Conservation (phyloP, 768 basidiomycete genomes). For the Dentipellis sp. region DNA sequence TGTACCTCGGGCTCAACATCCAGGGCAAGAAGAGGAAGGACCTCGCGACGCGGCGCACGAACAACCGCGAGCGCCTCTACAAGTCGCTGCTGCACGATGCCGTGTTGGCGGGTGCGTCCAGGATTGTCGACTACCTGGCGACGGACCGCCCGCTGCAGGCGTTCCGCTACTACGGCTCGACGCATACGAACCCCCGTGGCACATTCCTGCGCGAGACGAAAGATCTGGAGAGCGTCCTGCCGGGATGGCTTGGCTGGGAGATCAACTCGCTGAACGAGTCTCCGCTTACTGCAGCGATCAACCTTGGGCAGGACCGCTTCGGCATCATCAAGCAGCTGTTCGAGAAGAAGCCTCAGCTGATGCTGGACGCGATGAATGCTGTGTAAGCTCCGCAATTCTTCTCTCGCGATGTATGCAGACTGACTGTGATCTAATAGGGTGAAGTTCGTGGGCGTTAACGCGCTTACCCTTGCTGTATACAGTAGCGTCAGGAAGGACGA, state of each 20-base stretch:
- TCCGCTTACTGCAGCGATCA: slow-evolving; percentile 36
- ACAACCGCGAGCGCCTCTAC: not conserved
- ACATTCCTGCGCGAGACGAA: slow-evolving; percentile 29
- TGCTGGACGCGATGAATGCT: slow-evolving; percentile 32
- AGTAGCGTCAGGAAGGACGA: not conserved
- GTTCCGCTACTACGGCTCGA: slow-evolving; percentile 38
- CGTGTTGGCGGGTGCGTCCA: slow-evolving; percentile 2
- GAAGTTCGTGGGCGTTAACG: slow-evolving; percentile 37
- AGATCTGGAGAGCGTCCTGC: slow-evolving; percentile 32
- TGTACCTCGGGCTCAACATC: slow-evolving; percentile 52
- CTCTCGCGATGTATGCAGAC: not conserved
- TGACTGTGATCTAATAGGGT: slow-evolving; percentile 22
- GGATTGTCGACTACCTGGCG: slow-evolving; percentile 39
- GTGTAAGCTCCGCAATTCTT: slow-evolving; percentile 24
- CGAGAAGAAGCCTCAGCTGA: slow-evolving; percentile 30
- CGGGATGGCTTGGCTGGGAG: slow-evolving; percentile 43
- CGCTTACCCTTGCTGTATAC: slow-evolving; percentile 33
- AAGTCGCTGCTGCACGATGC: slow-evolving; percentile 1
- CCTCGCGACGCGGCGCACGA: slow-evolving; percentile 25
- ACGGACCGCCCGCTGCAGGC: slow-evolving; percentile 38
- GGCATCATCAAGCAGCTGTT: slow-evolving; percentile 37
- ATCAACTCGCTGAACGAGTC: slow-evolving; percentile 41
- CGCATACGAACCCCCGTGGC: slow-evolving; percentile 33
- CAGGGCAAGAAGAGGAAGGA: slow-evolving; percentile 57
- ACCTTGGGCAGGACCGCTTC: slow-evolving; percentile 19